phyloP scores from a whole-genome alignment of 176 grass and related monocot genomes.

The Avena atlantica region DNA sequence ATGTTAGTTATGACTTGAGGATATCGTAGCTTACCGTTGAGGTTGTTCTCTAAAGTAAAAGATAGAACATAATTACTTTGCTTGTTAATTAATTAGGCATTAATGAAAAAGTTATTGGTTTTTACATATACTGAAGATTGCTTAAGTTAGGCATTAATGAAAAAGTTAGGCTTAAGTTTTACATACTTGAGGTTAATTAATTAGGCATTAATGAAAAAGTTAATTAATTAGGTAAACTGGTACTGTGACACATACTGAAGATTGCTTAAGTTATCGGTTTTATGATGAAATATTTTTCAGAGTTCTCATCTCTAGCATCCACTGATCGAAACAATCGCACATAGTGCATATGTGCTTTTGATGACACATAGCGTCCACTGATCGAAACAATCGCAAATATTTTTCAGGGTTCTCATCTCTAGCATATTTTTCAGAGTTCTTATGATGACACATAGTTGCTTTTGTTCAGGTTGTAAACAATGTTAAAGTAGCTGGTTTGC shows the following conservation, averaged over 20 bases:
- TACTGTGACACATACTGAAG: not conserved
- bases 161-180: not conserved
- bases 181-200: not conserved
- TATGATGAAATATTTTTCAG: slow-evolving; percentile 2
- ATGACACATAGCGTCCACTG: too few relatives aligned
- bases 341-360: too few relatives aligned
- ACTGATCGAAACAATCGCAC: not conserved
- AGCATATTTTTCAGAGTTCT: too few relatives aligned
- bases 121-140: not conserved
- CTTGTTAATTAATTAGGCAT: not conserved
- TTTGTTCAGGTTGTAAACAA: slow-evolving; percentile 83
- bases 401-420: too few relatives aligned
- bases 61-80: not conserved
- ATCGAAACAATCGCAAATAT: too few relatives aligned
- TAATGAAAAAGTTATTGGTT: not conserved
- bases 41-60: not conserved
- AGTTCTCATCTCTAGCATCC: not conserved
- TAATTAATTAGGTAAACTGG: not conserved
- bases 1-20: not conserved
- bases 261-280: slow-evolving; percentile 14
- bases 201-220: slow-evolving; percentile 1
- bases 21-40: not conserved
- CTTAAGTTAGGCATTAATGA: not conserved
- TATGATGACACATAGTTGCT: too few relatives aligned
- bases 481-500: slow-evolving; percentile 73